These are phyloP conservation scores for Cucurbita pepo DNA, from an alignment of 306 rosid species.

Conservation along the genomic window DNA sequence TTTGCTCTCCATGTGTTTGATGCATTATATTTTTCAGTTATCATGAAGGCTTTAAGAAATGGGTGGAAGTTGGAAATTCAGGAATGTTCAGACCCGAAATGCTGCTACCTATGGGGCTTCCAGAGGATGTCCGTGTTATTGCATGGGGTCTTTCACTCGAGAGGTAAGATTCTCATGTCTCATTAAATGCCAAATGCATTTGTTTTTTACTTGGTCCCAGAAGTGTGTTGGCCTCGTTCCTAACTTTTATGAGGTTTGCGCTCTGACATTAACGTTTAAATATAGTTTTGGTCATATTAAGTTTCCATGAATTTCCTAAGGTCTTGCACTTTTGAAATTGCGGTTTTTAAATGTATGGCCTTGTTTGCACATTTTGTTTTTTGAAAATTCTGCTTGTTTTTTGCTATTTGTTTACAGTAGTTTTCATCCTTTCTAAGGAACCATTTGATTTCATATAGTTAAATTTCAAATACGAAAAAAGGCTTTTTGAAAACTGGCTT, in stretches of 20 bases:
- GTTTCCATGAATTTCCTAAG: not conserved
- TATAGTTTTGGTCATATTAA: not conserved
- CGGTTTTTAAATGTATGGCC: not conserved
- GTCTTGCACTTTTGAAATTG: no score
- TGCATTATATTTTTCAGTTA: constrained; percentile 32
- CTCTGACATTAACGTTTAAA: not conserved
- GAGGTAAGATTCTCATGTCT: constrained; percentile 31
- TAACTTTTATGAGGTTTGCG: not conserved
- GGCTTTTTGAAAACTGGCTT: not conserved
- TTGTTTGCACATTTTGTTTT: not conserved
- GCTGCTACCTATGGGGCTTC: constrained; percentile 96
- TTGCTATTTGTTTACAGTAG: no score
- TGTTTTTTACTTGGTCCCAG: not conserved
- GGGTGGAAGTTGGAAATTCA: constrained; percentile 92
- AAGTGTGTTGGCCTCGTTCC: not conserved
- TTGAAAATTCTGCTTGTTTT: not conserved
- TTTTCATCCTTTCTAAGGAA: no score
- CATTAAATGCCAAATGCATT: not conserved
- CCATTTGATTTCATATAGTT: no score
- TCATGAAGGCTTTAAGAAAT: constrained; percentile 79
- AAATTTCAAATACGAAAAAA: no score
- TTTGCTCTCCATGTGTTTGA: not conserved
- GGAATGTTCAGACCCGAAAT: constrained; percentile 98
- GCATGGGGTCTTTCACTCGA: constrained; percentile 99
- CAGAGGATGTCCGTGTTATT: constrained; percentile 83